These are phyloP conservation scores for Colletotrichum abscissum DNA, from an alignment of 2,329 filamentous ascomycete genomes.

Conservation along the genomic window DNA sequence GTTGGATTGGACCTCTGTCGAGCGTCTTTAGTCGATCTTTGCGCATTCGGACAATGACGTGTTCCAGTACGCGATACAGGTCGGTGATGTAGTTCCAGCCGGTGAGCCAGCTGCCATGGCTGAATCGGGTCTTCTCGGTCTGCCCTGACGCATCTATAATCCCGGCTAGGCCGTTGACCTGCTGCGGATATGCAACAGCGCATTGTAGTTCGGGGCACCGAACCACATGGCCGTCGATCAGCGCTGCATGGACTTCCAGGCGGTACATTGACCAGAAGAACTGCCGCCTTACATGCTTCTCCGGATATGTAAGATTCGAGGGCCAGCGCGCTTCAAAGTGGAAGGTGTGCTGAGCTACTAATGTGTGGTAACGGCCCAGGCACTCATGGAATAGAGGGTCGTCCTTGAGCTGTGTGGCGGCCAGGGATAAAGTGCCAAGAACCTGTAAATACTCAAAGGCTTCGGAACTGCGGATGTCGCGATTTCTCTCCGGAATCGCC, in stretches of 20 bases:
- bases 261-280: conserved; percentile 68
- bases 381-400: conserved; percentile 61
- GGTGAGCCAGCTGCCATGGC: conserved; percentile 55
- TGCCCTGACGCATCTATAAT: conserved; percentile 14
- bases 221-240: conserved; percentile 56
- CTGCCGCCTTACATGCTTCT: conserved; percentile 45
- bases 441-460: conserved; percentile 39
- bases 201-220: conserved; percentile 36
- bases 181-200: conserved; percentile 32
- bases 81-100: conserved; percentile 70
- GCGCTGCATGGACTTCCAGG: conserved; percentile 63
- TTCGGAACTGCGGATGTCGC: conserved; percentile 20
- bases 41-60: conserved; percentile 48
- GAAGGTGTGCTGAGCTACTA: conserved; percentile 59
- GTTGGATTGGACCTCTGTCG: conserved; percentile 9
- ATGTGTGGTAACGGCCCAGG: conserved; percentile 60
- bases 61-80: conserved; percentile 66
- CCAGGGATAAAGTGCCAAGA: conserved; percentile 60
- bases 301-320: conserved; percentile 52
- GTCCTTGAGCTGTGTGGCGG: conserved; percentile 62
- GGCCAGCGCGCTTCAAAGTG: conserved; percentile 67
- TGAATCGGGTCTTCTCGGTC: conserved; percentile 14
- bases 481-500: conserved; percentile 32
- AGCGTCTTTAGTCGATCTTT: conserved; percentile 31
- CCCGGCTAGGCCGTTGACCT: conserved; percentile 19